Conservation (phyloP, 108 stramenopile species). For the Fragilaria radians region DNA sequence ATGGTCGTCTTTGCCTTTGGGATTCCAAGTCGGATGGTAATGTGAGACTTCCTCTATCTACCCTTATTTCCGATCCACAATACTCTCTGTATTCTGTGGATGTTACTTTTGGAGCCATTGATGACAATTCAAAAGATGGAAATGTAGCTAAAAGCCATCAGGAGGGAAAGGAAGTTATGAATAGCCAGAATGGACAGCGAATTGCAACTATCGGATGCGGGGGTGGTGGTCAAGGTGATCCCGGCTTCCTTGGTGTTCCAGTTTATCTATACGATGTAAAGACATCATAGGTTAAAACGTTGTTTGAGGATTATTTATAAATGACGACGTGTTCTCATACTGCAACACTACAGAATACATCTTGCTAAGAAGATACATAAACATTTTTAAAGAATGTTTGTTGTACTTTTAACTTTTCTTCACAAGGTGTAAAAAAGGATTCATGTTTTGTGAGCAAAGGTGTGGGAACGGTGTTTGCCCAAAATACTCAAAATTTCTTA, state of each 20-base stretch:
- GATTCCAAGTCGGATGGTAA: constrained; percentile 52
- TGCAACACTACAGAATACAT: too few species aligned
- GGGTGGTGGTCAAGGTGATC: constrained; percentile 51
- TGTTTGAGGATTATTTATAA: too few species aligned
- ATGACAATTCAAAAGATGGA: not conserved
- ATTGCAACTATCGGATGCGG: constrained; percentile 30
- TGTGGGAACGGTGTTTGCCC: too few species aligned
- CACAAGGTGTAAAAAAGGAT: too few species aligned
- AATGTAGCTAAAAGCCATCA: not conserved
- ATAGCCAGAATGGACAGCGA: too few species aligned
- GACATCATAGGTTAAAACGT: not conserved
- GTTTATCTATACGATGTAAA: constrained; percentile 42
- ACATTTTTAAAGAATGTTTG: too few species aligned
- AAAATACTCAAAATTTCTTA: too few species aligned
- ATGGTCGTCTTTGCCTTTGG: constrained; percentile 78
- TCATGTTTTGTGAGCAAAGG: too few species aligned
- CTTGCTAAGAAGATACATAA: too few species aligned
- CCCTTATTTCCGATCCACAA: constrained; percentile 36
- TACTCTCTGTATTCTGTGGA: constrained; percentile 78
- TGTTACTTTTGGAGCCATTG: not conserved
- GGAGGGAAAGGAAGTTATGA: too few species aligned
- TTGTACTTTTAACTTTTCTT: too few species aligned
- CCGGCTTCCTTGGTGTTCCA: constrained; percentile 68
- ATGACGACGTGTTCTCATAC: too few species aligned
- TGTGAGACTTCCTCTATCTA: constrained; percentile 62